A percentile compares a stretch with the other conserved stretches of the same genome.
Evolutionary conservation across 1,284 basidiomycete genomes (phyloP).

Genomic region (Malassezia slooffiae): DNA sequence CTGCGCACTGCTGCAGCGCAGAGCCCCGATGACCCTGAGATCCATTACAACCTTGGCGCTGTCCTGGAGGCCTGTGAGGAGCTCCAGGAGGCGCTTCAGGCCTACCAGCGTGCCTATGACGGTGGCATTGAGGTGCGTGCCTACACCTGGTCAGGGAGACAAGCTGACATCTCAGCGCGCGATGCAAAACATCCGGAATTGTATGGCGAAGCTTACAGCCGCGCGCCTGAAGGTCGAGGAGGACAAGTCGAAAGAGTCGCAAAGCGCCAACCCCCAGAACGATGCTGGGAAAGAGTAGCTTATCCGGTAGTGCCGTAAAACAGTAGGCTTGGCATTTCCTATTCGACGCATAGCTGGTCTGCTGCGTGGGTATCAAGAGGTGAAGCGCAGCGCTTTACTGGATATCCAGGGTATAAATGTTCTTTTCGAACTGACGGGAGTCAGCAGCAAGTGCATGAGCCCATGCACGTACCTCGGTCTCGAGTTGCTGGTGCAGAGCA

Average conservation of each 20-base stretch:
- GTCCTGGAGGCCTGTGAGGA: constrained; percentile 76
- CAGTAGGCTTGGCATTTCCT: too few species aligned
- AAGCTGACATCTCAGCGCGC: constrained; percentile 50
- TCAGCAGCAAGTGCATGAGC: background rate
- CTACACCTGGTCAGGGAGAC: background rate
- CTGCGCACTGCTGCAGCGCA: constrained; percentile 72
- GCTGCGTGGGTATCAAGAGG: too few species aligned
- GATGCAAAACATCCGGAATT: constrained; percentile 74
- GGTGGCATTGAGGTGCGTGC: constrained; percentile 57
- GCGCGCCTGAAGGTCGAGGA: constrained; percentile 15
- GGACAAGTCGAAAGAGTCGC: too few species aligned
- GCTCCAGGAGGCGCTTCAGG: constrained; percentile 65
- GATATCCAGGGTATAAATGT: constrained; percentile 33
- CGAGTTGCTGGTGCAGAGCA: constrained; percentile 60
- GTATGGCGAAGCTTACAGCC: constrained; percentile 51
- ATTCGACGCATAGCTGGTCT: too few species aligned
- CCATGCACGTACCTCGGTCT: constrained; percentile 58
- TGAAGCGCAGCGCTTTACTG: too few species aligned
- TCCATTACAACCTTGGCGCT: constrained; percentile 83
- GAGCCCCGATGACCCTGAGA: constrained; percentile 82
- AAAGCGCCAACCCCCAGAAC: too few species aligned
- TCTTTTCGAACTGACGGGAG: constrained; percentile 31
- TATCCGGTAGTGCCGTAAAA: too few species aligned
- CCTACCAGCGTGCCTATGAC: constrained; percentile 67
- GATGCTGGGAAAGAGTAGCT: background rate